Percentiles rank a stretch among this genome's conserved stretches.
Conservation (phyloP, 192 early-diverging fungal genomes). For the Dispira simplex region DNA sequence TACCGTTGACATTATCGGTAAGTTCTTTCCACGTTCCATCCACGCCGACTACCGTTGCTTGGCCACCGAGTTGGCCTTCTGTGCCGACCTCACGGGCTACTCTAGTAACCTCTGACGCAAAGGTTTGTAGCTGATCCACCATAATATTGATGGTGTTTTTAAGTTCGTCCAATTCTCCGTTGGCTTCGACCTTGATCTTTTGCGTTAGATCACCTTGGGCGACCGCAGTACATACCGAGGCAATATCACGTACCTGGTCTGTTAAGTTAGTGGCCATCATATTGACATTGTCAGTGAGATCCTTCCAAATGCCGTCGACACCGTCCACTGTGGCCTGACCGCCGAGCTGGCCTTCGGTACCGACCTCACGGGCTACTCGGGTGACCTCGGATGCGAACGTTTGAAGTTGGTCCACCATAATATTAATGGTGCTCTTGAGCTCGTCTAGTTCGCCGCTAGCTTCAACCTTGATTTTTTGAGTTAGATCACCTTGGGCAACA, state of each 20-base stretch:
- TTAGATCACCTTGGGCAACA: conserved; percentile 33
- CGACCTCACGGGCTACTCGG: conserved; percentile 50
- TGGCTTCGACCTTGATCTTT: conserved; percentile 21
- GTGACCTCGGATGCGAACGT: conserved; percentile 46
- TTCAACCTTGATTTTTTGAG: conserved; percentile 21
- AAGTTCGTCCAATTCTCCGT: conserved; percentile 30
- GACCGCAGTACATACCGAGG: conserved; percentile 22
- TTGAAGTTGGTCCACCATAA: conserved; percentile 37
- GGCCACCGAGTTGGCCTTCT: conserved; percentile 41
- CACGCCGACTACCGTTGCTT: neutral
- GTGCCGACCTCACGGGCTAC: conserved; percentile 37
- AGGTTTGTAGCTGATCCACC: conserved; percentile 29
- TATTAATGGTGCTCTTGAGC: conserved; percentile 25
- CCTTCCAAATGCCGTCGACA: conserved; percentile 39
- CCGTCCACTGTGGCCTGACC: conserved; percentile 33
- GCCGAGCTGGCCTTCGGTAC: conserved; percentile 56
- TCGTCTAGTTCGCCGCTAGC: conserved; percentile 18
- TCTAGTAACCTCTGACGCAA: conserved; percentile 35
- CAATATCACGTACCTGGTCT: conserved; percentile 35
- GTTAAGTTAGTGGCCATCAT: conserved; percentile 30
- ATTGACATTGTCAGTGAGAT: conserved; percentile 38
- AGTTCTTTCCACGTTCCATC: conserved; percentile 7
- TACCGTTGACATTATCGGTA: conserved; percentile 10
- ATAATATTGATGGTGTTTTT: conserved; percentile 27
- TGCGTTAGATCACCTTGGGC: conserved; percentile 27